Percentiles rank a stretch among this genome's conserved stretches.
Conservation (phyloP, 139 green algal genomes). For the Mychonastes homosphaera region DNA sequence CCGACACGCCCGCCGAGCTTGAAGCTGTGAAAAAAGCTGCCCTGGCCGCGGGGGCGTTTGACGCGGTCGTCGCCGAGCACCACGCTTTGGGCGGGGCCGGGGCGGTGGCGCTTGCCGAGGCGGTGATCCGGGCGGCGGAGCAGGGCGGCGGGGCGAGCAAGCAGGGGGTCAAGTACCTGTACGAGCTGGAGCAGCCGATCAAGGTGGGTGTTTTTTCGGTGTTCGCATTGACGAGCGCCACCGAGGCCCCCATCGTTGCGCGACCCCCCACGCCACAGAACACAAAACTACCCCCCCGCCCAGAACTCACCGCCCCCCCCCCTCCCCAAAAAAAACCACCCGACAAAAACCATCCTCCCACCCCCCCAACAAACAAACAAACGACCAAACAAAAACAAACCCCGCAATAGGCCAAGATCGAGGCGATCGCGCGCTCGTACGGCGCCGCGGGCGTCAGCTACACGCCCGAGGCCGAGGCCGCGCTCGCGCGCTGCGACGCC, state of each 20-base stretch:
- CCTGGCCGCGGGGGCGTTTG: slow-evolving; percentile 57
- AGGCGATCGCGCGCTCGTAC: slow-evolving; percentile 88
- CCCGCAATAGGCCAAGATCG: slow-evolving; percentile 76
- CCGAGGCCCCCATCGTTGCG: too few species aligned
- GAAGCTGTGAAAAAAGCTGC: slow-evolving; percentile 32
- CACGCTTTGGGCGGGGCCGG: slow-evolving; percentile 81
- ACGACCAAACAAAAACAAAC: neutral
- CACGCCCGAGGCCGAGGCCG: slow-evolving; percentile 51
- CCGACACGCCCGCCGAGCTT: slow-evolving; percentile 76
- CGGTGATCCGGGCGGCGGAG: slow-evolving; percentile 66
- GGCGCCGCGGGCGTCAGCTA: slow-evolving; percentile 72
- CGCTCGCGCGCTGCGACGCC: slow-evolving; percentile 62
- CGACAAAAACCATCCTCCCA: too few species aligned
- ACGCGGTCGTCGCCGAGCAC: slow-evolving; percentile 77
- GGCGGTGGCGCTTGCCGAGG: slow-evolving; percentile 71
- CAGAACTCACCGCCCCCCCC: too few species aligned
- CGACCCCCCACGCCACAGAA: too few species aligned
- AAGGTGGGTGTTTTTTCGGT: too few species aligned
- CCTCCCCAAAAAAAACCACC: too few species aligned
- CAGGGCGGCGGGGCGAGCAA: slow-evolving; percentile 10
- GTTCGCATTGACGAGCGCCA: too few species aligned
- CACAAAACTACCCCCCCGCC: too few species aligned
- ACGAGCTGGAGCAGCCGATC: slow-evolving; percentile 63
- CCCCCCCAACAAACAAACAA: neutral
- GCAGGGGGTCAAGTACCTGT: slow-evolving; percentile 94